Conservation (phyloP, 2,329 filamentous ascomycete genomes). For the Penicillium sp. region DNA sequence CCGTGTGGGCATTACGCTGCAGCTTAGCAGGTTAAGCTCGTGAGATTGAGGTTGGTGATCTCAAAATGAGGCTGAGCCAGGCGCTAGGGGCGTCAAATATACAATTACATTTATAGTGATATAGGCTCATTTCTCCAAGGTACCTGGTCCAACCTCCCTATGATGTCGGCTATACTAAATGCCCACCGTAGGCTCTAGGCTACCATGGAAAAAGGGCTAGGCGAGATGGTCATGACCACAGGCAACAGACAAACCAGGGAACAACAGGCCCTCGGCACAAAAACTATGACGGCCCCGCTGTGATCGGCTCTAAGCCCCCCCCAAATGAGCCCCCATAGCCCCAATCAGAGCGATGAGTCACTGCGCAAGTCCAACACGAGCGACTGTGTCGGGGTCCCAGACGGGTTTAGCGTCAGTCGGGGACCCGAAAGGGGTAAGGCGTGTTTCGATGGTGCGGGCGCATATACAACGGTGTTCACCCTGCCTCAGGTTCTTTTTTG, state of each 20-base stretch:
- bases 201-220: background rate
- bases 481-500: conserved; percentile 25
- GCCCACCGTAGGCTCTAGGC: background rate
- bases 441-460: background rate
- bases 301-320: background rate
- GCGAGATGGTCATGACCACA: background rate
- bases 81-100: background rate
- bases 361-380: background rate
- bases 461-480: conserved; percentile 7
- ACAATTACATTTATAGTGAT: background rate
- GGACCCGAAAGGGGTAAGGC: conserved; percentile 27
- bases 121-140: background rate
- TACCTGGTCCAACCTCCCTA: background rate
- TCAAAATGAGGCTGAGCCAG: background rate
- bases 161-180: background rate
- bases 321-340: background rate
- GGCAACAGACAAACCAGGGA: background rate
- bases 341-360: conserved; percentile 7
- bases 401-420: conserved; percentile 27
- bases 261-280: background rate
- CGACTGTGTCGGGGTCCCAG: conserved; percentile 25
- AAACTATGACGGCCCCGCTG: background rate
- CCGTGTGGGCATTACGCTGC: background rate
- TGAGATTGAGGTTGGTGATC: background rate
- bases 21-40: background rate